Evolutionary conservation across 2,329 filamentous ascomycete genomes (phyloP).

Genomic region (Fusarium austroafricanum): DNA sequence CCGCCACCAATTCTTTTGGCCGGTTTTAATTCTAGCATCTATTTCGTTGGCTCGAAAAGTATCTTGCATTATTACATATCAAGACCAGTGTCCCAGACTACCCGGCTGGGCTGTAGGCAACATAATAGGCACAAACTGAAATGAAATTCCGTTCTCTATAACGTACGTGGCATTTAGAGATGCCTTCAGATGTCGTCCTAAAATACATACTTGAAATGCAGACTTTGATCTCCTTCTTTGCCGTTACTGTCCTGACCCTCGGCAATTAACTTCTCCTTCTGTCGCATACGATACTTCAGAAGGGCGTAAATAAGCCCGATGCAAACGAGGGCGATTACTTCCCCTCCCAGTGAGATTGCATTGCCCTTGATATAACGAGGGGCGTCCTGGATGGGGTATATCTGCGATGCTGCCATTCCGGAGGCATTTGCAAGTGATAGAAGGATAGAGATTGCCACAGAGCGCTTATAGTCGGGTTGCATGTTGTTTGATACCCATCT

Average conservation of each 20-base stretch:
- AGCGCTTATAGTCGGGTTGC: constrained; percentile 60
- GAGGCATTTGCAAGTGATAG: constrained; percentile 61
- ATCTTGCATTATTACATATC: no score
- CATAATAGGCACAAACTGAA: no score
- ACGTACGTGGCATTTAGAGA: no score
- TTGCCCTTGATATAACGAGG: constrained; percentile 48
- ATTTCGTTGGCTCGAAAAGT: no score
- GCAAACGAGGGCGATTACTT: constrained; percentile 41
- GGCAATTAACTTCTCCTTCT: constrained; percentile 41
- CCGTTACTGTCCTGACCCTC: constrained; percentile 41
- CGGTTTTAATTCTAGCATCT: no score
- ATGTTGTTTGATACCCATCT: constrained; percentile 63
- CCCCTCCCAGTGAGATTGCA: constrained; percentile 46
- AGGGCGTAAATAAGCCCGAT: constrained; percentile 45
- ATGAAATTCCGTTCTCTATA: no score
- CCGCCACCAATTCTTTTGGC: no score
- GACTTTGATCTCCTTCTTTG: constrained; percentile 22
- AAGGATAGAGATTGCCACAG: constrained; percentile 58
- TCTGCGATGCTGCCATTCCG: constrained; percentile 60
- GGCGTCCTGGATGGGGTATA: constrained; percentile 49
- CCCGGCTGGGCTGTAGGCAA: no score
- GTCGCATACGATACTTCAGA: constrained; percentile 46
- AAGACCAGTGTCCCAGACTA: no score
- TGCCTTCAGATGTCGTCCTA: constrained; percentile 28
- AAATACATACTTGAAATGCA: constrained; percentile 40